Evolutionary conservation across 495 filamentous ascomycete genomes (phyloP), one percentile per base, ranked within the genome.

Genomic region (Aspergillus bridgeri): DNA sequence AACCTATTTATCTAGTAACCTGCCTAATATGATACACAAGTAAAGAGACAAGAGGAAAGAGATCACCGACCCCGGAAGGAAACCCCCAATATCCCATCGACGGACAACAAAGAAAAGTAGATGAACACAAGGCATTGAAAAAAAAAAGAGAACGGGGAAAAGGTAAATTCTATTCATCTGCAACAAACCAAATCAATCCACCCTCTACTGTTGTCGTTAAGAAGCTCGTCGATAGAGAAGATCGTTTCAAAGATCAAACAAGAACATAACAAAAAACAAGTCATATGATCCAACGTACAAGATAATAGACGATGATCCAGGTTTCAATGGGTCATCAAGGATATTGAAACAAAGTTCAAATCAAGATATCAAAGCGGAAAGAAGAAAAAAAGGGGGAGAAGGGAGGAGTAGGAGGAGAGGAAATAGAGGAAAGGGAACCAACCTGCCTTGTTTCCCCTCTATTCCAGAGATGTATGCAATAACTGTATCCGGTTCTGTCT

Each of bases 111-210:
- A 53, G 5, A 53, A 38, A 22, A 20, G 44, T 23, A 49, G 17
- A 22, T 22, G 46, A 8, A 48, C 2, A 48, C 8, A 33, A 51
- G 6, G 9, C 25, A 27, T 3, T 51, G 25, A 51, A 18, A 38
- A 20, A 6, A 53, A 42, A 53, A 7, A 53, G 11, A 3, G 18
- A 29, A 9, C 6, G n/a, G n/a, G n/a, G 9, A 18, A 29, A 8
- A 53, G 18, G 1, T 33, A 17, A n/a, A 25, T 54, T 43, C 8
- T 54, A 49, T 49, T 49, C 18, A 20, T 49, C 47, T 49, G 46
- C 46, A 48, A 20, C 25, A 7, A 27, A 27, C 7, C 25, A 27
- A 27, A 27, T 27, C 25, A 27, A 27, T 29, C 27, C 27, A 29
- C 27, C 27, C 27, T 7, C 7, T 27, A 3, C 25, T 49, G 24